Evolutionary conservation across 306 rosid genomes (phyloP), one percentile per base, ranked within the genome.

Genomic region (Pyrus pyrifolia): DNA sequence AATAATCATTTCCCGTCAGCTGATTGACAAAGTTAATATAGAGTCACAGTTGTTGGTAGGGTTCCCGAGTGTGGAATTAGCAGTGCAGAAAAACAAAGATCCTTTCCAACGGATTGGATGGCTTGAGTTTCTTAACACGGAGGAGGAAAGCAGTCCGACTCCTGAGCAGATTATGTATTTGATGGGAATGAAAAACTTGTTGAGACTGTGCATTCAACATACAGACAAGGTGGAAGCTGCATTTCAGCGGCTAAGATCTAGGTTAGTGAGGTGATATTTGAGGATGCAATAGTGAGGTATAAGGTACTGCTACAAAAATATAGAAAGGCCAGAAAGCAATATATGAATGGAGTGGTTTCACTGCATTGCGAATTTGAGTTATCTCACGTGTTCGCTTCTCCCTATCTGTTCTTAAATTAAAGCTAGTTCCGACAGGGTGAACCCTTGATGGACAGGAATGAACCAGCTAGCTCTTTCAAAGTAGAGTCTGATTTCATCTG

Each of bases 331-430:
- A 89, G 97, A 85, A 87, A 82, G 81, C 98, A 84, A 76, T 93
- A 89, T 83, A 84, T 72, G 75, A 82, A 85, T 51, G 97, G 98
- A 71, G 91, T 93, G 96, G 62, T 88, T 82, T 87, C 97, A 73
- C 90, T 93, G 78, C 92, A 89, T 57, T 77, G 75, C 77, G 79
- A 80, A 82, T 80, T 86, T 88, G 81, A 82, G 42, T 35, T 52
- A 58, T 23, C 15, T 38, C 14, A 22, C 46, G 49, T 80, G 19
- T 73, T 42, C 12, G 14, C 29, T 11, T 18, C 44, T 68, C 30
- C 42, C 68, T 38, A 3, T 30, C 29, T 55, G 49, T 22, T 33
- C 35, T 15, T 38, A 10, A 14, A 14, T 57, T 61, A 65, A 4
- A 35, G 45, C 25, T 2, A 33, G 31, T 71, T 53, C 65, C 4